Conservation (phyloP, 306 rosid species). For the Malus domestica region ASM211411v1 NC_041794.1:34527501-34528000, state of each 20-base stretch:
- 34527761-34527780: background rate
- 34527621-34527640: constrained; percentile 2
- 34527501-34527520: background rate
- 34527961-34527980: too few relatives aligned
- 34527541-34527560: background rate
- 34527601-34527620: constrained; percentile 21
- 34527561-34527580: constrained; percentile 10
- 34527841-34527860: background rate
- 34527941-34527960: too few relatives aligned
- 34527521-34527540: too few relatives aligned
- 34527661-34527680: constrained; percentile 18
- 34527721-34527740: background rate
- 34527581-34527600: background rate
- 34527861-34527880: too few relatives aligned
- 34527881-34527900: too few relatives aligned
- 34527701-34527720: background rate
- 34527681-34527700: constrained; percentile 5
- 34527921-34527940: too few relatives aligned
- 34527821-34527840: background rate
- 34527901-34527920: accelerated
- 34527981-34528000: too few relatives aligned
- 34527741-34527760: background rate
- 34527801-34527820: background rate
- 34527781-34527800: background rate
- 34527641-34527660: constrained; percentile 4